Conservation (phyloP, 257 asterid genomes). For the Penstemon barbatus region DNA sequence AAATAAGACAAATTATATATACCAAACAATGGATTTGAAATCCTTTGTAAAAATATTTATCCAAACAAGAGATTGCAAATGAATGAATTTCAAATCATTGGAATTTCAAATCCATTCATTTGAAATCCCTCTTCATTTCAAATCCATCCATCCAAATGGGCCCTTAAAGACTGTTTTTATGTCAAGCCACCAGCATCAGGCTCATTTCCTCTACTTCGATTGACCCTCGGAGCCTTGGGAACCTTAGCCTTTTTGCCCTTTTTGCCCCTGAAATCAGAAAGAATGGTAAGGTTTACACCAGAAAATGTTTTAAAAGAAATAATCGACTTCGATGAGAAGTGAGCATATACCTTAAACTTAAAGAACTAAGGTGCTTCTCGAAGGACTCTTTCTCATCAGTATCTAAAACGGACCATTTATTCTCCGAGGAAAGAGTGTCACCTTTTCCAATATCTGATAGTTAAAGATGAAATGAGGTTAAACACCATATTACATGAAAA, state of each 20-base stretch:
- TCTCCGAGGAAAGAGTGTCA: conserved; percentile 31
- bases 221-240: background rate
- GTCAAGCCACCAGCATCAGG: conserved; percentile 7
- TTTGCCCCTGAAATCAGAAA: conserved; percentile 29
- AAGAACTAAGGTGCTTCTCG: conserved; percentile 34
- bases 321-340: background rate
- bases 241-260: background rate
- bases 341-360: conserved; percentile 30
- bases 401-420: conserved; percentile 41
- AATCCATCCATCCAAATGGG: too few relatives aligned
- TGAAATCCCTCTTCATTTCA: too few relatives aligned
- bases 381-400: conserved; percentile 39
- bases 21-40: too few relatives aligned
- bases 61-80: too few relatives aligned
- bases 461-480: conserved; percentile 21
- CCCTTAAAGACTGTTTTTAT: background rate
- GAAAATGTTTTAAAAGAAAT: too few relatives aligned
- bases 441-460: conserved; percentile 50
- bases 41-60: too few relatives aligned
- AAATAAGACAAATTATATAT: too few relatives aligned
- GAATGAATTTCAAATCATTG: too few relatives aligned
- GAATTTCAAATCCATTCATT: too few relatives aligned
- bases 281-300: background rate
- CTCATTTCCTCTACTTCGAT: background rate
- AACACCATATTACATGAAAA: conserved; percentile 3